phyloP scores from a whole-genome alignment of 306 rosid species.

The peach (Prunus persica) region DNA sequence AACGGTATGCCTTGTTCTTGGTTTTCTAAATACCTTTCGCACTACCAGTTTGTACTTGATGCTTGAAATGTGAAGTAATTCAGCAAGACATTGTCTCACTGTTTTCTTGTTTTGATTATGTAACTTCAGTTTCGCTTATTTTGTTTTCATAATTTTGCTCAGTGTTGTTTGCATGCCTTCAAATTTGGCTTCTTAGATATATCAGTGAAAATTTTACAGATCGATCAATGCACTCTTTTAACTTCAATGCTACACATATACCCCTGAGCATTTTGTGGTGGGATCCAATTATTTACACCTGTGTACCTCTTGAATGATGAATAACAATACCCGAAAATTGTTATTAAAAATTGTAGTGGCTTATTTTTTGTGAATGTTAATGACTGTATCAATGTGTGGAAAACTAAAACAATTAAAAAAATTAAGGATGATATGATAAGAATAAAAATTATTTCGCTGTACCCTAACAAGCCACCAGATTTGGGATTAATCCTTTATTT shows the following conservation, averaged over 20 bases:
- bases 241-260: not conserved
- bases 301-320: not conserved
- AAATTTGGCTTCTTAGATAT: not conserved
- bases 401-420: not conserved
- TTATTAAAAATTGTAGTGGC: not conserved
- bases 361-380: not conserved
- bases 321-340: not conserved
- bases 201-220: not conserved
- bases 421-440: not conserved
- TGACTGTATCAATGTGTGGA: not conserved
- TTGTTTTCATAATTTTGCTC: not conserved
- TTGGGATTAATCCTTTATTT: not conserved
- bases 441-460: too few species aligned
- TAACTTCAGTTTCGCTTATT: not conserved
- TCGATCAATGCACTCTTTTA: not conserved
- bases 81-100: not conserved
- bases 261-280: not conserved
- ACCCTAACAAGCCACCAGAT: not conserved
- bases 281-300: not conserved
- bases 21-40: not conserved
- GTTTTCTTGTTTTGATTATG: not conserved
- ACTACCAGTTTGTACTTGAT: not conserved
- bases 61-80: not conserved
- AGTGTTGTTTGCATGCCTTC: not conserved
- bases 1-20: conserved; percentile 42